These are phyloP conservation scores for Aspergillus tamarii DNA, from an alignment of 2,329 filamentous ascomycete species.

Conservation along the genomic window DNA sequence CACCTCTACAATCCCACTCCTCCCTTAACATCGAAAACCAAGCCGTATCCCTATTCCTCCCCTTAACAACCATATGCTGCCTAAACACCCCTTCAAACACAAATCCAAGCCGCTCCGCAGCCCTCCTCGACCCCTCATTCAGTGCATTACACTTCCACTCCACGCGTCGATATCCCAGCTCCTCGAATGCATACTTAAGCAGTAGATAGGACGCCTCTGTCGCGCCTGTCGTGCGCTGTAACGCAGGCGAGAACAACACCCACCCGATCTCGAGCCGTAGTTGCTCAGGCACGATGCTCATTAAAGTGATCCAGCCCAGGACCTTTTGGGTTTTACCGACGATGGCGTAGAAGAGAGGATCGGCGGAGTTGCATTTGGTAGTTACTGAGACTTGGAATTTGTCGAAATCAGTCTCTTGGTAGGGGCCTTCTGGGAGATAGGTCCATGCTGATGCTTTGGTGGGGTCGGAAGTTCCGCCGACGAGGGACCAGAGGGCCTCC, in stretches of 20 bases:
- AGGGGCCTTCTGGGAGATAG: background rate
- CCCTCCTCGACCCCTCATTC: constrained; percentile 58
- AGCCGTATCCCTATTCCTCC: constrained; percentile 60
- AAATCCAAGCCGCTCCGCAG: constrained; percentile 63
- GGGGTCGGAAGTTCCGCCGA: background rate
- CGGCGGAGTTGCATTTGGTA: background rate
- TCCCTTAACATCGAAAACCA: constrained; percentile 63
- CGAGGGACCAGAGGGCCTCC: background rate
- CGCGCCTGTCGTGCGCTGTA: constrained; percentile 1
- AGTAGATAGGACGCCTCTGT: constrained; percentile 30
- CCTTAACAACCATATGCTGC: constrained; percentile 62
- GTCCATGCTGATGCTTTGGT: background rate
- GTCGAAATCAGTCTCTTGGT: background rate
- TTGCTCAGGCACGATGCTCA: constrained; percentile 5
- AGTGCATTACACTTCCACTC: constrained; percentile 68
- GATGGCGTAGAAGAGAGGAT: constrained; percentile 3
- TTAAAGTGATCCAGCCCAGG: background rate
- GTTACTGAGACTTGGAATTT: background rate
- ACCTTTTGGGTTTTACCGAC: background rate
- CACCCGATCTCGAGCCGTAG: constrained; percentile 2
- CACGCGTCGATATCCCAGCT: constrained; percentile 58
- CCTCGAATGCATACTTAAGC: constrained; percentile 57
- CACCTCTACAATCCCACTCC: constrained; percentile 56
- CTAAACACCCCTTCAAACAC: constrained; percentile 62
- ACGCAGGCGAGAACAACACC: background rate